Percentiles rank a stretch among this genome's conserved stretches.
Conservation (phyloP, 495 filamentous ascomycete species). For the Rhizodiscina lignyota region DNA sequence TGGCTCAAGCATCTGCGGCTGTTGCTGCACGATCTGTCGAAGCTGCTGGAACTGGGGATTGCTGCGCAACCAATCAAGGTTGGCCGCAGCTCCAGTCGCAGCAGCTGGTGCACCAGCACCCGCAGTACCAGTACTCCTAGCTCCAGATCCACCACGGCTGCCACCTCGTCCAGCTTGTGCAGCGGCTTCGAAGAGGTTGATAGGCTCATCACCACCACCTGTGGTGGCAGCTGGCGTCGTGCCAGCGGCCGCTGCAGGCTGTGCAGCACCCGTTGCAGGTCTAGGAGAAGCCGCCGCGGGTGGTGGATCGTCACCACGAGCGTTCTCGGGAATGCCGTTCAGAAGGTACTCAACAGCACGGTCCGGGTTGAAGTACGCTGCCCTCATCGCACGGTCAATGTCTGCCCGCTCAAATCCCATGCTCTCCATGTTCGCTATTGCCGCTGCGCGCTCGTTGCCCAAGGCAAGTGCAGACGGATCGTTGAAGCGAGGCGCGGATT, state of each 20-base stretch:
- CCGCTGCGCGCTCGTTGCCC: conserved; percentile 62
- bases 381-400: conserved; percentile 86
- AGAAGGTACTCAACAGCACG: conserved; percentile 93
- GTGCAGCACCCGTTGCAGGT: conserved; percentile 20
- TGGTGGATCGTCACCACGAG: conserved; percentile 52
- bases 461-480: conserved; percentile 72
- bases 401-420: conserved; percentile 86
- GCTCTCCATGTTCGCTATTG: conserved; percentile 88
- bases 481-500: conserved; percentile 34
- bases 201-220: conserved; percentile 45
- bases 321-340: conserved; percentile 84
- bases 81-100: conserved; percentile 45
- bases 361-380: conserved; percentile 91
- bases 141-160: conserved; percentile 26
- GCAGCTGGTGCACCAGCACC: conserved; percentile 29
- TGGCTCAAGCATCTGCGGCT: conserved; percentile 94
- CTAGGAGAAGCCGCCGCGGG: conserved; percentile 18
- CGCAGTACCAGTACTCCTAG: conserved; percentile 6
- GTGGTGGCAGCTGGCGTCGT: conserved; percentile 14
- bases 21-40: conserved; percentile 88
- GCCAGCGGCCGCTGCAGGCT: conserved; percentile 12
- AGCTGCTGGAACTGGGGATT: conserved; percentile 97
- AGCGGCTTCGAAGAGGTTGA: conserved; percentile 92
- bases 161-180: conserved; percentile 51
- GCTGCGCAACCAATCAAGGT: conserved; percentile 86